Evolutionary conservation across 2,329 filamentous ascomycete genomes (phyloP).

Genomic region (Diplodia mutila): DNA sequence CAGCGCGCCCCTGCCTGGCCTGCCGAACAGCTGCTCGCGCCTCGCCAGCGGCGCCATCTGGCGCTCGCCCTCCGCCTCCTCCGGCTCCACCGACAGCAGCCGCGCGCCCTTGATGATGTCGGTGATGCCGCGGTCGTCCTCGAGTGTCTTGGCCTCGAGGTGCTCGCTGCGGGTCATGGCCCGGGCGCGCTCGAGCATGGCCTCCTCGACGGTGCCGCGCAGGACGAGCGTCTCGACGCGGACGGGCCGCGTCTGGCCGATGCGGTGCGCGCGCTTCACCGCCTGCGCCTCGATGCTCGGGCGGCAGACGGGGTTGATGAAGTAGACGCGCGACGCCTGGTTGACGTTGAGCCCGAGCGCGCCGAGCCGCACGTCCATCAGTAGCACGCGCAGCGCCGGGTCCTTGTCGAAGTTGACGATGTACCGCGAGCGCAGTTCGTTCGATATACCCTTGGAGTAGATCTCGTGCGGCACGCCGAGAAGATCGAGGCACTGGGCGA

Average conservation of each 20-base stretch:
- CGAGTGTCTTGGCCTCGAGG: conserved; percentile 58
- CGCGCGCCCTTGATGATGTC: conserved; percentile 62
- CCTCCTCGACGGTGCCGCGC: conserved; percentile 79
- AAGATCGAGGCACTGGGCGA: conserved; percentile 80
- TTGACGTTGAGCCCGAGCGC: conserved; percentile 86
- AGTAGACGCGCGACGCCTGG: conserved; percentile 82
- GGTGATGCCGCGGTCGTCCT: conserved; percentile 62
- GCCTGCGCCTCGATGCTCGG: conserved; percentile 86
- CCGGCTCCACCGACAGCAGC: conserved; percentile 49
- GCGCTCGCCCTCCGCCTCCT: conserved; percentile 36
- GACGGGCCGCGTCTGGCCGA: conserved; percentile 79
- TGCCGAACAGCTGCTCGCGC: conserved; percentile 52
- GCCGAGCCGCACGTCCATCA: conserved; percentile 91
- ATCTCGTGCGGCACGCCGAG: conserved; percentile 65
- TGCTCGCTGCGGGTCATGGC: conserved; percentile 71
- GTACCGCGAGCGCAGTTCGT: conserved; percentile 70
- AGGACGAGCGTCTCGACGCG: conserved; percentile 86
- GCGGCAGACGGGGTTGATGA: conserved; percentile 84
- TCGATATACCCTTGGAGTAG: conserved; percentile 67
- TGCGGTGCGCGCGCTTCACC: conserved; percentile 85
- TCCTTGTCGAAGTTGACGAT: conserved; percentile 77
- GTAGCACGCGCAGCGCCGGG: conserved; percentile 70
- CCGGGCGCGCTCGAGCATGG: conserved; percentile 73
- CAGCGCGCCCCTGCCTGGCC: conserved; percentile 31
- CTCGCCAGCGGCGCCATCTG: conserved; percentile 48